Conservation (phyloP, 1,284 basidiomycete genomes). For the Ceratobasidium sp. region DNA sequence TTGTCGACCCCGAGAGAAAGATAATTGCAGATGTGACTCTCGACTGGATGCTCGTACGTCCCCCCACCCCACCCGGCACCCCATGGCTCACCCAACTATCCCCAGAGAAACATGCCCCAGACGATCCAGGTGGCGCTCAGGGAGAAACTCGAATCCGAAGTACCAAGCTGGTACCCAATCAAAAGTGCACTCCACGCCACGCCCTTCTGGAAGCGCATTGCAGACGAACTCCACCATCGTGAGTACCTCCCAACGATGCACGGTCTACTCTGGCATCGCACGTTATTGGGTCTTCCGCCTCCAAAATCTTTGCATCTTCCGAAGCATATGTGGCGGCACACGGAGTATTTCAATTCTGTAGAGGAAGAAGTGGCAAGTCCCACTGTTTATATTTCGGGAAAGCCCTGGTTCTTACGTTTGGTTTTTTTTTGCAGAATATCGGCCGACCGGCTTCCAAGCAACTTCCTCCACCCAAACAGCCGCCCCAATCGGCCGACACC, state of each 20-base stretch:
- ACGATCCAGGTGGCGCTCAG: not conserved
- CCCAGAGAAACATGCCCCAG: slow-evolving; percentile 1
- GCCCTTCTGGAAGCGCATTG: slow-evolving; percentile 9
- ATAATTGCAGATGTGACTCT: slow-evolving; percentile 14
- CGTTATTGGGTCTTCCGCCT: not conserved
- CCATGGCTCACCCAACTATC: too few species aligned
- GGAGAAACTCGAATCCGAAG: not conserved
- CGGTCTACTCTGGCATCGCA: not conserved
- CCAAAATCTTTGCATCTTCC: not conserved
- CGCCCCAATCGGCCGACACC: too few species aligned
- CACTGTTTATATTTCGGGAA: not conserved
- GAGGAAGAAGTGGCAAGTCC: slow-evolving; percentile 4
- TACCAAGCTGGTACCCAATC: not conserved
- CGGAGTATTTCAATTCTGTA: not conserved
- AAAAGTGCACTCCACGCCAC: slow-evolving; percentile 6
- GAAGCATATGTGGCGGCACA: not conserved
- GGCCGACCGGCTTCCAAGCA: not conserved
- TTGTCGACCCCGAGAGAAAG: not conserved
- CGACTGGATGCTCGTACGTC: slow-evolving; percentile 30
- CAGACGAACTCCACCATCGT: slow-evolving; percentile 2
- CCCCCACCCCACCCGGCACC: not conserved
- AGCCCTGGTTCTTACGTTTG: not conserved
- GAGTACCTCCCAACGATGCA: not conserved
- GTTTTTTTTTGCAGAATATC: not conserved
- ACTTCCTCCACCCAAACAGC: too few species aligned